phyloP scores from a whole-genome alignment of 1,139 yeast genomes.

The Geotrichum restrictum region DNA sequence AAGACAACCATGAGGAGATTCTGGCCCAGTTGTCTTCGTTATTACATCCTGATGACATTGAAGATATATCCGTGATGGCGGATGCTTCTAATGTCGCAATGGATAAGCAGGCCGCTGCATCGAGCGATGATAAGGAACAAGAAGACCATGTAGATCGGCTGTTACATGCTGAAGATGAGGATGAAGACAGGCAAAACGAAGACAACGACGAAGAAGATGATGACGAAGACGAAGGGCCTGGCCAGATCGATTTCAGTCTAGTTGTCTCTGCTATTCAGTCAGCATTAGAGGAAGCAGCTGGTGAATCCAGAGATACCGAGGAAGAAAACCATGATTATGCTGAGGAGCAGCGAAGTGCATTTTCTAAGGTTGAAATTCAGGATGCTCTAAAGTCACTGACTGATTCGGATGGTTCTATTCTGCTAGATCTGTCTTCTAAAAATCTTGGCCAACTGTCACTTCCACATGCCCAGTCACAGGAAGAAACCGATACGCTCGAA shows the following conservation, averaged over 20 bases:
- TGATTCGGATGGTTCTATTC: conserved; percentile 14
- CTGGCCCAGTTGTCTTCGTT: conserved; percentile 21
- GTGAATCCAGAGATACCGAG: neutral
- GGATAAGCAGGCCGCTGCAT: conserved; percentile 2
- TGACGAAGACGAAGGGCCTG: conserved; percentile 7
- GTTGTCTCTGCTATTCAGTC: conserved; percentile 18
- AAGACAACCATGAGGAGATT: conserved; percentile 17
- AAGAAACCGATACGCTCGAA: neutral
- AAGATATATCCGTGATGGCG: conserved; percentile 2
- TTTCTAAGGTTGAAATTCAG: conserved; percentile 14
- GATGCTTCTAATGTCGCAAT: conserved; percentile 6
- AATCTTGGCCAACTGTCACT: neutral
- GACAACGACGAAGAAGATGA: neutral
- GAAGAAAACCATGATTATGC: neutral
- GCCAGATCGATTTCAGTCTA: conserved; percentile 12
- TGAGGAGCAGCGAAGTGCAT: conserved; percentile 7
- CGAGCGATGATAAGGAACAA: neutral
- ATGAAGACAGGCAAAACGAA: neutral
- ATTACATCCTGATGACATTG: conserved; percentile 16
- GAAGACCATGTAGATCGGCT: neutral
- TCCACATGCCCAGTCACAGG: neutral
- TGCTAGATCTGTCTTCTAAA: conserved; percentile 13
- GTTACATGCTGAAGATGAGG: conserved; percentile 2
- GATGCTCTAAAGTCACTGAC: conserved; percentile 17
- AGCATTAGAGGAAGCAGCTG: conserved; percentile 17